Evolutionary conservation across 2,329 filamentous ascomycete genomes (phyloP).

Genomic region (Arthroderma uncinatum): DNA sequence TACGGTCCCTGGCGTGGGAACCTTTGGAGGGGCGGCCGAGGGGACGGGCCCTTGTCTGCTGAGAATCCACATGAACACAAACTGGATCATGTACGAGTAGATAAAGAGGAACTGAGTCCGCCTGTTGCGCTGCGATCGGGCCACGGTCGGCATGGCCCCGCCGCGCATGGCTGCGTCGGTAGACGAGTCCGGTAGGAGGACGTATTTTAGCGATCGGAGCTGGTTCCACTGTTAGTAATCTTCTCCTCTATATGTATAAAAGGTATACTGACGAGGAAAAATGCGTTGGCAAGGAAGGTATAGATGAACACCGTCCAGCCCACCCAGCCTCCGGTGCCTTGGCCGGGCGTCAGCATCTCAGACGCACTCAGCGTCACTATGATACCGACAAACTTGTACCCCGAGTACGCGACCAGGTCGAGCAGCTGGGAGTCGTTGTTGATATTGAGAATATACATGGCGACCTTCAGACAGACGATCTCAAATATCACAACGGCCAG

Average conservation of each 20-base stretch:
- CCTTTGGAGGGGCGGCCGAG: conserved; percentile 14
- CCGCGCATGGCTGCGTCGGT: conserved; percentile 51
- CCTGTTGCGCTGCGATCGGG: conserved; percentile 73
- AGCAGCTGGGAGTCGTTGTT: conserved; percentile 87
- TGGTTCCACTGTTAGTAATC: conserved; percentile 26
- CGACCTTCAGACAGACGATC: conserved; percentile 80
- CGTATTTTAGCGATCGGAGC: conserved; percentile 92
- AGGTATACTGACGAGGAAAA: conserved; percentile 69
- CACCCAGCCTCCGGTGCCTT: conserved; percentile 75
- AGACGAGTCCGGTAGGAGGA: conserved; percentile 75
- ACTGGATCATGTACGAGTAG: conserved; percentile 88
- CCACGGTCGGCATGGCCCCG: conserved; percentile 56
- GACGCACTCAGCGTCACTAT: conserved; percentile 76
- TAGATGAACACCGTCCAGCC: conserved; percentile 86
- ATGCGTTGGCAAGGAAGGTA: conserved; percentile 84
- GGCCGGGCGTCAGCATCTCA: conserved; percentile 64
- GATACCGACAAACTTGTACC: conserved; percentile 97
- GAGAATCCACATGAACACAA: conserved; percentile 85
- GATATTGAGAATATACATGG: conserved; percentile 87
- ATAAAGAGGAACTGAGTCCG: conserved; percentile 86
- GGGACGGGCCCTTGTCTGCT: conserved; percentile 42
- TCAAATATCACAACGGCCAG: conserved; percentile 75
- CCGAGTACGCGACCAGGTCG: conserved; percentile 88
- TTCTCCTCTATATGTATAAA: too few relatives aligned
- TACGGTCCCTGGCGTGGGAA: background rate